phyloP scores from a whole-genome alignment of 2,329 filamentous ascomycete genomes.

The Colletotrichum noveboracense region DNA sequence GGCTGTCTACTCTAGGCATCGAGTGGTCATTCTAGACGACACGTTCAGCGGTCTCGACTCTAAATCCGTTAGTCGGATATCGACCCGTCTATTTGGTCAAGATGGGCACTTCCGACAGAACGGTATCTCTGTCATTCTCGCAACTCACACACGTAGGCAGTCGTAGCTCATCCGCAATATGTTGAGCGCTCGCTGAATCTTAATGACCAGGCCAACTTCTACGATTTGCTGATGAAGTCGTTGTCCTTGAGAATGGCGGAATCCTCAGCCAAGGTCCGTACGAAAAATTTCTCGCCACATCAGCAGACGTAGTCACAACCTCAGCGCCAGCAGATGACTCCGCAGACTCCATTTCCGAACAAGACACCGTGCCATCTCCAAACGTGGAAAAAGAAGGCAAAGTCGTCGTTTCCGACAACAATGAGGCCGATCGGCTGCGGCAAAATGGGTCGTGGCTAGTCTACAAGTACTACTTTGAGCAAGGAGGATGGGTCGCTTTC shows the following conservation, averaged over 20 bases:
- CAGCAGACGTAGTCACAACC: not conserved
- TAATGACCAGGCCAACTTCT: not conserved
- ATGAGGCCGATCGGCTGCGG: not conserved
- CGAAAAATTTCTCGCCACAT: not conserved
- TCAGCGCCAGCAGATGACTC: not conserved
- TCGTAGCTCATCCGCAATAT: not conserved
- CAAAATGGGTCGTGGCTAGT: not conserved
- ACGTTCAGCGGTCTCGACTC: conserved; percentile 1
- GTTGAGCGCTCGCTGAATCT: not conserved
- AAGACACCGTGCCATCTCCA: not conserved
- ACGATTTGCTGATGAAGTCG: not conserved
- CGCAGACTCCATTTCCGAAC: not conserved
- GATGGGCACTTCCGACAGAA: not conserved
- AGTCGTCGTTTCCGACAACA: not conserved
- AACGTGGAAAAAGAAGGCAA: not conserved
- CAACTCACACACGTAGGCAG: not conserved
- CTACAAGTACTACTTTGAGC: conserved; percentile 2
- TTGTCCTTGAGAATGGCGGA: not conserved
- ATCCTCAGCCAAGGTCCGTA: not conserved
- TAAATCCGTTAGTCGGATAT: not conserved
- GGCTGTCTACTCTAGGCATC: not conserved
- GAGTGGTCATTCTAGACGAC: not conserved
- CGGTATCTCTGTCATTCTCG: not conserved
- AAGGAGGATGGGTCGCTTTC: not conserved
- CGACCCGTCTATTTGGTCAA: not conserved